Conservation (phyloP, 495 filamentous ascomycete genomes). For the Tetracladium marchalianum region DNA sequence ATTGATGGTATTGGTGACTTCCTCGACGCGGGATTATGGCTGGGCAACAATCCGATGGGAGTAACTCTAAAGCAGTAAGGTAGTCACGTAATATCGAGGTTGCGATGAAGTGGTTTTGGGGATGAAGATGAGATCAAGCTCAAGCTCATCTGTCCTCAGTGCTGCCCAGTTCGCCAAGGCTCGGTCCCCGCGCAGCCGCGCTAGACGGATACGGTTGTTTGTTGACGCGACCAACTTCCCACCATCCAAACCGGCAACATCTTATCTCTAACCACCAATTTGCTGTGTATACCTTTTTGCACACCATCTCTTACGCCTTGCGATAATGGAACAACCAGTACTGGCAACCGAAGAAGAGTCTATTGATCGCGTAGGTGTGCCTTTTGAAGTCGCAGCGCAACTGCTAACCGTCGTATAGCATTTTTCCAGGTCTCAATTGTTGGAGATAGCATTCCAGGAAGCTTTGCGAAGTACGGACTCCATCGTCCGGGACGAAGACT, state of each 20-base stretch:
- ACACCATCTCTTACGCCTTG: not conserved
- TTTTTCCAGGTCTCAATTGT: conserved; percentile 16
- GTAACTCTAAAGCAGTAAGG: too few species aligned
- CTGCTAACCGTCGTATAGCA: conserved; percentile 3
- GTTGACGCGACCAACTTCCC: conserved; percentile 17
- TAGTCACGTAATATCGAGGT: too few species aligned
- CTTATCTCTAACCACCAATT: too few species aligned
- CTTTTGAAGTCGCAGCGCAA: not conserved
- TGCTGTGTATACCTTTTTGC: too few species aligned
- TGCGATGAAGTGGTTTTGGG: too few species aligned
- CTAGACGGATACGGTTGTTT: conserved; percentile 23
- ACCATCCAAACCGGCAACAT: not conserved
- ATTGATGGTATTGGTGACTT: too few species aligned
- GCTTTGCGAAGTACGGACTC: conserved; percentile 45
- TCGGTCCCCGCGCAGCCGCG: not conserved
- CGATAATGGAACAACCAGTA: conserved; percentile 16
- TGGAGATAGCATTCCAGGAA: conserved; percentile 60
- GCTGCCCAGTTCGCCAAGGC: too few species aligned
- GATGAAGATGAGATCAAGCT: not conserved
- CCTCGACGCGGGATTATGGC: too few species aligned
- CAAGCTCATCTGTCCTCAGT: not conserved
- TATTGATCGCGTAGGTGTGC: conserved; percentile 11
- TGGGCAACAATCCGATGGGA: too few species aligned
- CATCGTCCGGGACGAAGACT: conserved; percentile 57
- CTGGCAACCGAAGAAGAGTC: conserved; percentile 13